phyloP scores from a whole-genome alignment of 345 rosid genomes.

The Capsella bursapastoris region DNA sequence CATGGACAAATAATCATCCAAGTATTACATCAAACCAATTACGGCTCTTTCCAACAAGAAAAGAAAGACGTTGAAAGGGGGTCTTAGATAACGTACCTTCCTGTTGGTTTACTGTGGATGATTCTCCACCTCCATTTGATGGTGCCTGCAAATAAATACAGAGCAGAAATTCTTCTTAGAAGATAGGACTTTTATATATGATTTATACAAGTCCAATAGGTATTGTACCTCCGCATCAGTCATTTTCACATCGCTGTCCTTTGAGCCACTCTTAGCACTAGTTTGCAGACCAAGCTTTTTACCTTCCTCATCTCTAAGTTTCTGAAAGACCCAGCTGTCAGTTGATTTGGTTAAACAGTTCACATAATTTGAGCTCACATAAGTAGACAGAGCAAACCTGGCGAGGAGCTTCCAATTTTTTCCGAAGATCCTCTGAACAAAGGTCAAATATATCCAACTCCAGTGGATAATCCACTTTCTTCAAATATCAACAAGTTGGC shows the following conservation, averaged over 20 bases:
- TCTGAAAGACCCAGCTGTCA: conserved; percentile 47
- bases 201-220: conserved; percentile 4
- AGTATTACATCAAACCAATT: not conserved
- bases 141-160: conserved; percentile 58
- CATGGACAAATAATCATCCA: conserved; percentile 20
- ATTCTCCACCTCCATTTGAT: conserved; percentile 64
- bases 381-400: conserved; percentile 55
- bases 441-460: conserved; percentile 90
- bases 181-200: not conserved
- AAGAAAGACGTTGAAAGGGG: conserved; percentile 14
- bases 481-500: conserved; percentile 37
- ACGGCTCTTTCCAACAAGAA: conserved; percentile 16
- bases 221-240: conserved; percentile 70
- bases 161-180: conserved; percentile 6
- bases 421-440: conserved; percentile 83
- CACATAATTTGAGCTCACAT: not conserved
- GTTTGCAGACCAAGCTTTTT: conserved; percentile 82
- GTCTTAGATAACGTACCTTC: conserved; percentile 58
- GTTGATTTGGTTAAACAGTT: conserved; percentile 11
- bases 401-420: conserved; percentile 85
- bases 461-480: conserved; percentile 99
- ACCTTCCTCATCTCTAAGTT: conserved; percentile 86
- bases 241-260: conserved; percentile 76
- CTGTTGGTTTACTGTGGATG: conserved; percentile 55
- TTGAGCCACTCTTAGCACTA: conserved; percentile 52